phyloP scores from a whole-genome alignment of 2,329 filamentous ascomycete genomes.

The Lachnellula occidentalis region DNA sequence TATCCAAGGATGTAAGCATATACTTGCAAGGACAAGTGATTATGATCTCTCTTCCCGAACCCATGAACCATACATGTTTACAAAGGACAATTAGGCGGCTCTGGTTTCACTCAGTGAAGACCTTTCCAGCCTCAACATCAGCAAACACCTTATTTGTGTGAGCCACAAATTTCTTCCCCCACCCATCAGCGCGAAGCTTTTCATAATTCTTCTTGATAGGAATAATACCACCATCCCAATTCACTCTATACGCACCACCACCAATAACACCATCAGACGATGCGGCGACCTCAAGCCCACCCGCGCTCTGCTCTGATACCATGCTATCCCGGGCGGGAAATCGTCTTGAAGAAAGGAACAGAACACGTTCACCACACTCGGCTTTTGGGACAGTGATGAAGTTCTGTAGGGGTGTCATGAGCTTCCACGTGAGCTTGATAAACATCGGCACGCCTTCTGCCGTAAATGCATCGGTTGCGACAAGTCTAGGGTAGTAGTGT shows the following conservation, averaged over 20 bases:
- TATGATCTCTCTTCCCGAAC: too few relatives aligned
- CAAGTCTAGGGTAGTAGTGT: constrained; percentile 33
- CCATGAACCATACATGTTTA: too few relatives aligned
- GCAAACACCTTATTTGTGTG: constrained; percentile 25
- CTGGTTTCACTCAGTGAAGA: constrained; percentile 30
- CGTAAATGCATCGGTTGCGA: constrained; percentile 29
- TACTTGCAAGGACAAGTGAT: too few relatives aligned
- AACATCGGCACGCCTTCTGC: constrained; percentile 26
- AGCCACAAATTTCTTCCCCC: constrained; percentile 18
- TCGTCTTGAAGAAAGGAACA: constrained; percentile 19
- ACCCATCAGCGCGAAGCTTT: constrained; percentile 17
- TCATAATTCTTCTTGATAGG: constrained; percentile 14
- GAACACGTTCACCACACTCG: constrained; percentile 31
- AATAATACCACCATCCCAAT: constrained; percentile 15
- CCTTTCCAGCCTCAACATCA: constrained; percentile 18
- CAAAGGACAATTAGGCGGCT: too few relatives aligned
- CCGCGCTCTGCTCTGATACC: neutral
- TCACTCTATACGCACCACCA: constrained; percentile 26
- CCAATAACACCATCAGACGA: constrained; percentile 21
- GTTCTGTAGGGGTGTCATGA: constrained; percentile 24
- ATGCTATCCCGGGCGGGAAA: constrained; percentile 16
- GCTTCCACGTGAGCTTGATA: constrained; percentile 27
- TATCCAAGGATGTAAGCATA: too few relatives aligned
- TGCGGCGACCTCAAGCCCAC: constrained; percentile 7
- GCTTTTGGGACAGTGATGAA: constrained; percentile 23